Evolutionary conservation across 768 basidiomycete species (phyloP).

Genomic region (Phlegmacium glaucopus): DNA sequence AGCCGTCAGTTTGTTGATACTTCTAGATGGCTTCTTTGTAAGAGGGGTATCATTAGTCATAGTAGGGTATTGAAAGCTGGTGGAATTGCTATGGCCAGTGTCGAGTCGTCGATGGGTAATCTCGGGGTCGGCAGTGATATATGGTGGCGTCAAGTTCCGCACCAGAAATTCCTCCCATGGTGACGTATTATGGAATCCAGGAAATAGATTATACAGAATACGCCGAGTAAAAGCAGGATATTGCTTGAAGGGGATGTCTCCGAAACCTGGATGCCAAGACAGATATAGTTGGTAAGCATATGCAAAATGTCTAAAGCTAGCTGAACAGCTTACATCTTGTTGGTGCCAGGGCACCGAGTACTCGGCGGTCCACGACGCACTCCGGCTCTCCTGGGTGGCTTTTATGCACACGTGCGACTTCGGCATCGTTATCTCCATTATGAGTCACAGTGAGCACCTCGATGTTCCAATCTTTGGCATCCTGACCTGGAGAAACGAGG

Average conservation of each 20-base stretch:
- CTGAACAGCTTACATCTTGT: constrained; percentile 57
- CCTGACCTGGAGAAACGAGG: constrained; percentile 45
- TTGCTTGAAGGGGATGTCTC: constrained; percentile 72
- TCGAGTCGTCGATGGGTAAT: constrained; percentile 53
- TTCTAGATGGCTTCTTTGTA: not conserved
- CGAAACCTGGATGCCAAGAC: constrained; percentile 45
- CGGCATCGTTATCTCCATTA: constrained; percentile 65
- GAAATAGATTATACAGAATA: constrained; percentile 62
- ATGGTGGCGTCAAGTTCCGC: constrained; percentile 62
- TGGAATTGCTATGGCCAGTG: constrained; percentile 9
- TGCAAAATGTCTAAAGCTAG: constrained; percentile 12
- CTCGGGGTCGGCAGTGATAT: constrained; percentile 63
- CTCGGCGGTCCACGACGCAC: constrained; percentile 60
- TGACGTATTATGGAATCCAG: constrained; percentile 56
- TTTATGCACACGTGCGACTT: constrained; percentile 57
- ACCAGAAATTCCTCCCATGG: constrained; percentile 66
- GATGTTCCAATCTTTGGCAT: constrained; percentile 51
- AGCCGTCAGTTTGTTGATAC: not conserved
- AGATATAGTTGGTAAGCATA: constrained; percentile 6
- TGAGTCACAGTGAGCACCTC: constrained; percentile 63
- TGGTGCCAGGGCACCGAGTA: constrained; percentile 76
- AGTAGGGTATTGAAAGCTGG: too few species aligned
- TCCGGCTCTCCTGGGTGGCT: constrained; percentile 73
- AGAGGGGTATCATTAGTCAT: not conserved
- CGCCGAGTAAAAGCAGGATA: constrained; percentile 66